Evolutionary conservation across 495 filamentous ascomycete genomes (phyloP).

Genomic region (Hypoxylon lienhwacheense): DNA sequence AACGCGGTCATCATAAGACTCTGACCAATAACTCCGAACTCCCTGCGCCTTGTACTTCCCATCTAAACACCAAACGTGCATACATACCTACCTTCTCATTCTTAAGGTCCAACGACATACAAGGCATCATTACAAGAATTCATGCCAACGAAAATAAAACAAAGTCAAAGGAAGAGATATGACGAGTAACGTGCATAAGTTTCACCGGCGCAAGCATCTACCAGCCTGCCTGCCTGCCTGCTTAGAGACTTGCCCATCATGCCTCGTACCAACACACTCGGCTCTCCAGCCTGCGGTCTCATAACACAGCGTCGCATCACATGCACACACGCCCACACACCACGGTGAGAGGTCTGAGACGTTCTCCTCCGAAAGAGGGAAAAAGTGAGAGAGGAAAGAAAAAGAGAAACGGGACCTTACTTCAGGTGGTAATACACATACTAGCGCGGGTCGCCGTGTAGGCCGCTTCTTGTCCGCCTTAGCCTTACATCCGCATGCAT

Average conservation of each 20-base stretch:
- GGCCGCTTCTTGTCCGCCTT: slow-evolving; percentile 21
- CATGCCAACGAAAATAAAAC: background rate
- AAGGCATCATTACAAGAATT: background rate
- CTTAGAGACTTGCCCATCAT: too few relatives aligned
- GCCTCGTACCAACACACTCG: too few relatives aligned
- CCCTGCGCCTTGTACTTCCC: slow-evolving; percentile 1
- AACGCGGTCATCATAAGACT: slow-evolving; percentile 8
- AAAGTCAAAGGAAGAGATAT: background rate
- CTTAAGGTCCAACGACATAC: slow-evolving; percentile 10
- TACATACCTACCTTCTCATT: too few relatives aligned
- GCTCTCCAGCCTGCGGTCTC: background rate
- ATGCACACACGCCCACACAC: too few relatives aligned
- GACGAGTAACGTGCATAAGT: background rate
- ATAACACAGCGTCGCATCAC: background rate
- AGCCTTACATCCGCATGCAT: slow-evolving; percentile 15
- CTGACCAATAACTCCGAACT: slow-evolving; percentile 17
- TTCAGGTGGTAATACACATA: slow-evolving; percentile 4
- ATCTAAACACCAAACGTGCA: background rate
- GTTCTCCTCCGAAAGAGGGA: slow-evolving; percentile 11
- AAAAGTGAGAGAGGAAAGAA: too few relatives aligned
- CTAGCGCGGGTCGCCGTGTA: slow-evolving; percentile 6
- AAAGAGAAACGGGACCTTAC: background rate
- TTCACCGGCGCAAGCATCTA: too few relatives aligned
- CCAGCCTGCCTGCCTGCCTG: too few relatives aligned
- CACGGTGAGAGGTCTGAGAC: slow-evolving; percentile 6